phyloP scores from a whole-genome alignment of 306 rosid genomes.

The Neltuma alba region DNA sequence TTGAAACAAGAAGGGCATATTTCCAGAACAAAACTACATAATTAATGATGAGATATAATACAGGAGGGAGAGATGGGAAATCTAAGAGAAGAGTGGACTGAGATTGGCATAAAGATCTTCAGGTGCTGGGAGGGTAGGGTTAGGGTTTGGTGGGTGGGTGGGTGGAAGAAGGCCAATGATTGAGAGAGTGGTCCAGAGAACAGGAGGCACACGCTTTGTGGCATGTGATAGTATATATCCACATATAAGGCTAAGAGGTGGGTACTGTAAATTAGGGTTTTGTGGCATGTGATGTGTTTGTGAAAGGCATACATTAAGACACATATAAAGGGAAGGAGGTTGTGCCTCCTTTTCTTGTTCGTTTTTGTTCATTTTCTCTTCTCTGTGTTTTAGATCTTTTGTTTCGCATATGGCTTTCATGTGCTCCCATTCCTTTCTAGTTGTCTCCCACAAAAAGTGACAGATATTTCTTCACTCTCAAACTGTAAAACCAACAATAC shows the following conservation, averaged over 20 bases:
- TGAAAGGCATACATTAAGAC: background rate
- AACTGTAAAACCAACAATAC: background rate
- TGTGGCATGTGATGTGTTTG: background rate
- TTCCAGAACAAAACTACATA: background rate
- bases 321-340: background rate
- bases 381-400: background rate
- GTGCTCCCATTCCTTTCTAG: background rate
- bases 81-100: background rate
- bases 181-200: background rate
- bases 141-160: background rate
- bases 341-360: background rate
- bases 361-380: background rate
- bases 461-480: background rate
- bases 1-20: background rate
- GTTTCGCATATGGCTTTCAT: background rate
- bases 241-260: background rate
- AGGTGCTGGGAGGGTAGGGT: background rate
- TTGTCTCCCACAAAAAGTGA: background rate
- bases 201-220: background rate
- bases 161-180: conserved; percentile 11
- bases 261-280: background rate
- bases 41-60: background rate
- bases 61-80: background rate
- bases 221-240: too few relatives aligned
- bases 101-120: background rate